These are phyloP conservation scores for Lepidium aucheri DNA, from an alignment of 345 rosid genomes.

Conservation along the genomic window DNA sequence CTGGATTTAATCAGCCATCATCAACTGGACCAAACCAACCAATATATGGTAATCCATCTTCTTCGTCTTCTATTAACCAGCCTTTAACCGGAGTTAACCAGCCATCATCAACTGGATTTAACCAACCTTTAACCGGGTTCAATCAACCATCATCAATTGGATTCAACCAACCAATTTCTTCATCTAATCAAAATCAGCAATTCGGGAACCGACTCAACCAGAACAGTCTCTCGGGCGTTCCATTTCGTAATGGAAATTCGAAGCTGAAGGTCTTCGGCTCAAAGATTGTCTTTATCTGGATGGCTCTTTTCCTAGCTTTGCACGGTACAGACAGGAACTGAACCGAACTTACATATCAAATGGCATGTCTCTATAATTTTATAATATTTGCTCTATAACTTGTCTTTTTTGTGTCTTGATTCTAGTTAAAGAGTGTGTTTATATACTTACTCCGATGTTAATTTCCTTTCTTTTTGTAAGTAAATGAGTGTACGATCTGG, in stretches of 20 bases:
- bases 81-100: constrained; percentile 29
- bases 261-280: neutral
- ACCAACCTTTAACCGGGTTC: constrained; percentile 36
- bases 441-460: neutral
- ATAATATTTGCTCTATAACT: constrained; percentile 12
- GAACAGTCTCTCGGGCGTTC: constrained; percentile 19
- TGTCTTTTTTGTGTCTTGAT: neutral
- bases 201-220: constrained; percentile 17
- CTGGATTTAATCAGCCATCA: constrained; percentile 30
- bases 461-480: neutral
- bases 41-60: constrained; percentile 28
- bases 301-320: constrained; percentile 13
- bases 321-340: constrained; percentile 7
- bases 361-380: neutral
- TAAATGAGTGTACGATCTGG: too few relatives aligned
- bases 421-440: constrained; percentile 4
- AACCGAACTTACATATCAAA: neutral
- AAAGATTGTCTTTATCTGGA: neutral
- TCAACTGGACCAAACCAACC: constrained; percentile 29
- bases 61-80: constrained; percentile 27
- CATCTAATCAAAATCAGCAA: constrained; percentile 13
- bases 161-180: constrained; percentile 25
- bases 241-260: constrained; percentile 34
- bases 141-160: constrained; percentile 38
- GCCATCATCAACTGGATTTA: constrained; percentile 26